Conservation (phyloP, 78 protist species). For the Mantamonas sphyraenae region DNA sequence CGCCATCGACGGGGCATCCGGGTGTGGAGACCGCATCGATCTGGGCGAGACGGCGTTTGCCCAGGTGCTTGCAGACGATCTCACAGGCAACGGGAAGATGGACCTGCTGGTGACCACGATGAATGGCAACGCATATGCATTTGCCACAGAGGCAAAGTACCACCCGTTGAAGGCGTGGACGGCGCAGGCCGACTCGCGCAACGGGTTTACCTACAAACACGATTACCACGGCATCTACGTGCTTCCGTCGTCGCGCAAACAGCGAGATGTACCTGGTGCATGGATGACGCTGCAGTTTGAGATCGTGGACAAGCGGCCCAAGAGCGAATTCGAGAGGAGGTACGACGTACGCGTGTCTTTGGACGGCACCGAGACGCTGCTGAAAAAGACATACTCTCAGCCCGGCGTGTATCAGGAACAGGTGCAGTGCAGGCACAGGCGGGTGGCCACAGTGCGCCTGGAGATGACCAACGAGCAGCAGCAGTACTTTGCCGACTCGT, state of each 20-base stretch:
- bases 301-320: constrained; percentile 30
- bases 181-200: no score
- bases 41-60: constrained; percentile 53
- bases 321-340: background rate
- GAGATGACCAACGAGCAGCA: background rate
- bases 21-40: constrained; percentile 28
- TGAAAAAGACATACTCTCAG: background rate
- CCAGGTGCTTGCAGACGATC: constrained; percentile 65
- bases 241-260: background rate
- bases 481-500: background rate
- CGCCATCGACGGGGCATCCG: constrained; percentile 28
- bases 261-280: constrained; percentile 42
- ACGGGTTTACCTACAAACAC: constrained; percentile 27
- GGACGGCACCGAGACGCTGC: background rate
- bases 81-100: constrained; percentile 61
- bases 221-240: constrained; percentile 34
- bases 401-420: constrained; percentile 5
- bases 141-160: constrained; percentile 41
- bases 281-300: constrained; percentile 32
- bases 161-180: constrained; percentile 62
- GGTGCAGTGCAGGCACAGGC: background rate
- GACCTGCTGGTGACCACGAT: constrained; percentile 63
- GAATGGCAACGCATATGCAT: constrained; percentile 33
- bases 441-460: constrained; percentile 2
- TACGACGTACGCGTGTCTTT: background rate